Percentiles rank a stretch among this genome's conserved stretches.
phyloP scores from a whole-genome alignment of 306 rosid genomes.

The Trichosanthes cucumerina region DNA sequence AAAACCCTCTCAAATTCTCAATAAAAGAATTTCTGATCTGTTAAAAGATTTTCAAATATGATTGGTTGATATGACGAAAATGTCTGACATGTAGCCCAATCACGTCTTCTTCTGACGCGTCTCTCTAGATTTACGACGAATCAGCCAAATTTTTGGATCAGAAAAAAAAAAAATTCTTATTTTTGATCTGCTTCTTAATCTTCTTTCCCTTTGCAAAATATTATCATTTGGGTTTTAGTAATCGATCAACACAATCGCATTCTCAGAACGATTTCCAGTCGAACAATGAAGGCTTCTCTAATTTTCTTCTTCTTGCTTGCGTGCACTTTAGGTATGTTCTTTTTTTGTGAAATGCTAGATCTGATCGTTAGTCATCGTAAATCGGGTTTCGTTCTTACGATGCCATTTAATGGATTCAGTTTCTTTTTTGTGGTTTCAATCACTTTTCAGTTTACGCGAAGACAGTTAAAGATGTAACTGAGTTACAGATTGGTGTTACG shows the following conservation, averaged over 20 bases:
- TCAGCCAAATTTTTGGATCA: background rate
- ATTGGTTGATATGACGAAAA: background rate
- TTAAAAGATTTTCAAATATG: background rate
- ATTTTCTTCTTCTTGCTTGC: conserved; percentile 1
- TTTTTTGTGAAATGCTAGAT: background rate
- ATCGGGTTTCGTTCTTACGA: background rate
- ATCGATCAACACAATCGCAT: background rate
- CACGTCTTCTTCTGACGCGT: background rate
- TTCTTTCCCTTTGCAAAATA: background rate
- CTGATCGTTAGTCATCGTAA: background rate
- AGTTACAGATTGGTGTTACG: conserved; percentile 90
- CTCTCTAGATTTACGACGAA: background rate
- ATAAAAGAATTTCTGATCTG: background rate
- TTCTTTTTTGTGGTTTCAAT: background rate
- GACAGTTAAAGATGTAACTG: conserved; percentile 54
- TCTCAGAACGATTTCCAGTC: background rate
- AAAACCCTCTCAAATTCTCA: background rate
- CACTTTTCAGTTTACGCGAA: conserved; percentile 42
- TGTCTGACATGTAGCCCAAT: background rate
- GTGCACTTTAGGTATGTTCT: background rate
- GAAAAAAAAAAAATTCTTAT: background rate
- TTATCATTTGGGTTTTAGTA: background rate
- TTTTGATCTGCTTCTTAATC: background rate
- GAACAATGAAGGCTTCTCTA: background rate
- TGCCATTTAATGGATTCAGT: background rate